Conservation (phyloP, 768 basidiomycete species). For the Ephemerocybe angulata region DNA sequence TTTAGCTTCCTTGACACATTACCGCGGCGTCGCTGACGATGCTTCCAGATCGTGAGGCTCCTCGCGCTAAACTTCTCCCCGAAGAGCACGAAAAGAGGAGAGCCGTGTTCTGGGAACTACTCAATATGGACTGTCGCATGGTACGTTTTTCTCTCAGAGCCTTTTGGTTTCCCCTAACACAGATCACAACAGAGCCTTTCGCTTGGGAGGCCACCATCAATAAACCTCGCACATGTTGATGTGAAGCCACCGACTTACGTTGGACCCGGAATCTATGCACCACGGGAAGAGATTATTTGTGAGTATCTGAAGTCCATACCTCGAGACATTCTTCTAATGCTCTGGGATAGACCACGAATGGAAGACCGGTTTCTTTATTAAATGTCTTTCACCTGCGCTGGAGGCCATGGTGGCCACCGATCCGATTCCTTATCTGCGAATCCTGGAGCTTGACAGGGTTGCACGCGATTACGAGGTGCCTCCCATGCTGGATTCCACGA, state of each 20-base stretch:
- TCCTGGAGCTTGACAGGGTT: constrained; percentile 50
- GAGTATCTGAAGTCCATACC: constrained; percentile 19
- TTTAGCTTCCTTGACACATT: constrained; percentile 12
- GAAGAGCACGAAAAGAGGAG: constrained; percentile 70
- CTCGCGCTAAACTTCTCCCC: constrained; percentile 58
- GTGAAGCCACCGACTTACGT: constrained; percentile 50
- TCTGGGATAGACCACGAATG: constrained; percentile 58
- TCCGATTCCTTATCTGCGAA: constrained; percentile 46
- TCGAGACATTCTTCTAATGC: not conserved
- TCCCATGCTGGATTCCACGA: constrained; percentile 38
- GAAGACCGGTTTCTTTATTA: constrained; percentile 63
- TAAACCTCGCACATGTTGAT: constrained; percentile 63
- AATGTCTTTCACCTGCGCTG: constrained; percentile 61
- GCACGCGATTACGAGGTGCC: constrained; percentile 58
- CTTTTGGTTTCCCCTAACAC: not conserved
- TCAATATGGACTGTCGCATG: constrained; percentile 70
- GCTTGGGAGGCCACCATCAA: constrained; percentile 68
- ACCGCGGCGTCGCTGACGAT: constrained; percentile 10
- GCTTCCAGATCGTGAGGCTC: constrained; percentile 60
- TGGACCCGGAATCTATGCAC: constrained; percentile 44
- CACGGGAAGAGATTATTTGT: constrained; percentile 51
- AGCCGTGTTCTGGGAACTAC: constrained; percentile 70
- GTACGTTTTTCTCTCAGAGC: constrained; percentile 21
- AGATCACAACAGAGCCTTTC: constrained; percentile 50
- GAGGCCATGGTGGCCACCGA: constrained; percentile 53